A percentile compares a stretch with the other conserved stretches of the same genome.
phyloP scores from a whole-genome alignment of 208 protist genomes.

The Acanthamoeba royreba region DNA sequence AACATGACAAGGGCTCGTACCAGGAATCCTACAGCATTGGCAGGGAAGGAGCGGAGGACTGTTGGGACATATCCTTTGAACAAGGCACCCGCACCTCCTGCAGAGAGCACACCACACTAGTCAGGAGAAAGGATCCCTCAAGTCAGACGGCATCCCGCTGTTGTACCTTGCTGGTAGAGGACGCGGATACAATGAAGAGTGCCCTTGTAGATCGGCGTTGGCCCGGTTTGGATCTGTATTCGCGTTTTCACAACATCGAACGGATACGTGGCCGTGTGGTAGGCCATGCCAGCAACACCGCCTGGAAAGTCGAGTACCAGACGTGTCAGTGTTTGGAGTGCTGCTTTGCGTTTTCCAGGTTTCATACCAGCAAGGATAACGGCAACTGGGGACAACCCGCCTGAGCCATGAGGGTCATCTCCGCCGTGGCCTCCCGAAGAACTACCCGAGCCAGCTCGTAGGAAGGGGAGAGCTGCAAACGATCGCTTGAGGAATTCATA shows the following conservation, averaged over 20 bases:
- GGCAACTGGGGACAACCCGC: neutral
- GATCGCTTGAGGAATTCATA: neutral
- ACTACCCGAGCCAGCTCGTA: neutral
- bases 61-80: conserved; percentile 64
- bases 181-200: neutral
- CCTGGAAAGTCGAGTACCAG: too few species aligned
- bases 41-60: conserved; percentile 76
- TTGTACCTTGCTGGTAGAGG: neutral
- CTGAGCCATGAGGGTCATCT: neutral
- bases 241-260: neutral
- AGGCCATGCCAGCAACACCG: neutral
- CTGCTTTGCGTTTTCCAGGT: too few species aligned
- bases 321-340: too few species aligned
- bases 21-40: conserved; percentile 77
- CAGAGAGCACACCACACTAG: too few species aligned
- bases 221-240: neutral
- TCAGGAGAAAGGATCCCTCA: too few species aligned
- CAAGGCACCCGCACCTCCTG: neutral
- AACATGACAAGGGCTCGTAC: neutral
- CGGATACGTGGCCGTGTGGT: neutral
- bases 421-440: neutral
- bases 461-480: neutral
- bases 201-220: neutral
- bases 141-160: too few species aligned
- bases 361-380: neutral